A percentile compares a stretch with the other conserved stretches of the same genome.
Conservation (phyloP, 1,284 basidiomycete species). For the Malassezia slooffiae region DNA sequence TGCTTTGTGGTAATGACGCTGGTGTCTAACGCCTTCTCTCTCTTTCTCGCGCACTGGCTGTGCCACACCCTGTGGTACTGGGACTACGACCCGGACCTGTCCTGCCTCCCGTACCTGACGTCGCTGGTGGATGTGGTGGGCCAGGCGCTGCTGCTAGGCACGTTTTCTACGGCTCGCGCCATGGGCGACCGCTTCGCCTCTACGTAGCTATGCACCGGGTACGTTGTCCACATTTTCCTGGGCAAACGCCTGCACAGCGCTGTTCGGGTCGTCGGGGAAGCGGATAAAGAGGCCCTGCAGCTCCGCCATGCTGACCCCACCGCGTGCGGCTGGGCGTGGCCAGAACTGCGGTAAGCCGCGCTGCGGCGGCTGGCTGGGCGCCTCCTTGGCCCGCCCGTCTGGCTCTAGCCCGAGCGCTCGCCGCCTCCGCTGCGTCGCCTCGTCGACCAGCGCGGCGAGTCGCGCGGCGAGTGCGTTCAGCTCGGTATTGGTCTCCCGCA, state of each 20-base stretch:
- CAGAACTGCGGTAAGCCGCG: conserved; percentile 5
- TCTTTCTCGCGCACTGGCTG: conserved; percentile 59
- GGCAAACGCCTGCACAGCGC: conserved; percentile 30
- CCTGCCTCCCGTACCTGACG: conserved; percentile 81
- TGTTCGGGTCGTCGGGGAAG: conserved; percentile 33
- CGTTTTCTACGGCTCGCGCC: conserved; percentile 49
- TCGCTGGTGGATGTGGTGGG: conserved; percentile 83
- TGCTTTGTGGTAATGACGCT: conserved; percentile 16
- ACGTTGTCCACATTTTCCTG: conserved; percentile 2
- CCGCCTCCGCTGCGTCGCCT: conserved; percentile 12
- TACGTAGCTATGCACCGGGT: not conserved
- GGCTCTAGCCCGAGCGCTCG: conserved; percentile 10
- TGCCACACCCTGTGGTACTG: conserved; percentile 72
- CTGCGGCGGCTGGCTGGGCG: conserved; percentile 16
- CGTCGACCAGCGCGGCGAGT: conserved; percentile 2
- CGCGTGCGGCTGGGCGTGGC: conserved; percentile 26
- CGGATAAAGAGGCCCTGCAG: conserved; percentile 45
- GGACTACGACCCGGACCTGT: conserved; percentile 70
- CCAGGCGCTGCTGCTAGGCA: conserved; percentile 60
- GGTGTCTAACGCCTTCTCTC: conserved; percentile 50
- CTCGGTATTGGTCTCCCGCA: not conserved
- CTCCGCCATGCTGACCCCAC: conserved; percentile 46
- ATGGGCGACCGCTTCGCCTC: conserved; percentile 38
- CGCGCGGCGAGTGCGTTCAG: not conserved
- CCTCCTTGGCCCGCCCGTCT: not conserved